phyloP scores from a whole-genome alignment of 1,139 yeast species.

The Hansenula sp. region DNA sequence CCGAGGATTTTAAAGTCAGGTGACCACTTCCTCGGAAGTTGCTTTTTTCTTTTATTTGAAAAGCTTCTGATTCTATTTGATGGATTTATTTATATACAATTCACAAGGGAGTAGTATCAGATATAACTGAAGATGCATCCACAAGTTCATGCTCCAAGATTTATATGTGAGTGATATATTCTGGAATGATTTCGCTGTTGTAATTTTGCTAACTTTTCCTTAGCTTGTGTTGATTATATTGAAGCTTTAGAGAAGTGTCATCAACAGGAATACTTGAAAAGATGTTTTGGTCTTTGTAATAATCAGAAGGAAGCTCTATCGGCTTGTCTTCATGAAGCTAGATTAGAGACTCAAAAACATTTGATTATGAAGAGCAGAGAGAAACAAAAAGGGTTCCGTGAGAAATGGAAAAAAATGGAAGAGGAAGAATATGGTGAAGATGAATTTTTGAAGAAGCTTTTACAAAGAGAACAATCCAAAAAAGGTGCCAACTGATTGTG shows the following conservation, averaged over 20 bases:
- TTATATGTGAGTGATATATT: conserved; percentile 26
- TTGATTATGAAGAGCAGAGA: conserved; percentile 56
- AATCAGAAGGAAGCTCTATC: conserved; percentile 76
- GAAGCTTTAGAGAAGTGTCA: conserved; percentile 91
- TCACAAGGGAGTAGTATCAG: not conserved
- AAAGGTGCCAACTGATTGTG: conserved; percentile 5
- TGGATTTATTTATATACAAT: not conserved
- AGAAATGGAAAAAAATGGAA: conserved; percentile 54
- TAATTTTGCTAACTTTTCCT: conserved; percentile 3
- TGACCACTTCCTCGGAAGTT: not conserved
- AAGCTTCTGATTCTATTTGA: not conserved
- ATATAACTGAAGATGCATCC: conserved; percentile 34
- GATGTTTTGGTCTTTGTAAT: conserved; percentile 84
- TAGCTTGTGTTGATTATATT: conserved; percentile 75
- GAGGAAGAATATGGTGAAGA: conserved; percentile 83
- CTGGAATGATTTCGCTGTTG: too few species aligned
- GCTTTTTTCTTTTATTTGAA: not conserved
- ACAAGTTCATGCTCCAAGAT: conserved; percentile 36
- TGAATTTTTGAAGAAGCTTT: conserved; percentile 61
- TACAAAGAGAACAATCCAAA: conserved; percentile 36
- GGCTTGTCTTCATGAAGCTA: conserved; percentile 74
- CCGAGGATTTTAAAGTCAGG: too few species aligned
- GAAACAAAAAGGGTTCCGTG: conserved; percentile 49
- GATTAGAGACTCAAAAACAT: conserved; percentile 62
- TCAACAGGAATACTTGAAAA: conserved; percentile 59